phyloP scores from a whole-genome alignment of 2,329 filamentous ascomycete species.

The Fusarium tuaranense region DNA sequence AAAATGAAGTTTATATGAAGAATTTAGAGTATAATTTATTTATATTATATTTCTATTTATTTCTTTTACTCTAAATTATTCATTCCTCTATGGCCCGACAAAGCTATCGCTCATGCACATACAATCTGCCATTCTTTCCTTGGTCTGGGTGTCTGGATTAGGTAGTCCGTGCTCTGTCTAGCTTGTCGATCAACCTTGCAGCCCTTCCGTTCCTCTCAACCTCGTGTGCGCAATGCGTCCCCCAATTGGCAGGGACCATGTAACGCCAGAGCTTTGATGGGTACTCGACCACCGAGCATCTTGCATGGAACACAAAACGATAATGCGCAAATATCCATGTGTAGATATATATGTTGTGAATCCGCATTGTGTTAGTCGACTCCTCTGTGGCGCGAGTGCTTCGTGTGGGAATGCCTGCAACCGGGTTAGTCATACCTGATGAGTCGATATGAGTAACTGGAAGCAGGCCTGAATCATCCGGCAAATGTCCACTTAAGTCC shows the following conservation, averaged over 20 bases:
- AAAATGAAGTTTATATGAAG: too few relatives aligned
- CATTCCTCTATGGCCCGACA: too few relatives aligned
- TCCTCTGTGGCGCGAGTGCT: neutral
- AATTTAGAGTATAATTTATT: too few relatives aligned
- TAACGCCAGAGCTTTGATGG: neutral
- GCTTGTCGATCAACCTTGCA: slow-evolving; percentile 17
- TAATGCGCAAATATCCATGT: neutral
- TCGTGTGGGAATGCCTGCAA: neutral
- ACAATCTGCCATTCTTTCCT: too few relatives aligned
- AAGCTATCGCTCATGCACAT: too few relatives aligned
- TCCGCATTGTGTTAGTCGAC: neutral
- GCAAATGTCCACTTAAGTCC: neutral
- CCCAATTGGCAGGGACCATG: slow-evolving; percentile 20
- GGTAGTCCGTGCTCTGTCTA: slow-evolving; percentile 28
- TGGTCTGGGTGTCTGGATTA: too few relatives aligned
- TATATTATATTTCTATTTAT: too few relatives aligned
- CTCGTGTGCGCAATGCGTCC: slow-evolving; percentile 23
- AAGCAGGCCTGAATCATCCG: slow-evolving; percentile 31
- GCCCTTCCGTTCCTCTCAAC: slow-evolving; percentile 19
- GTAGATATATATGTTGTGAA: neutral
- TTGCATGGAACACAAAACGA: neutral
- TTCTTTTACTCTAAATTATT: too few relatives aligned
- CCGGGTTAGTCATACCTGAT: slow-evolving; percentile 11
- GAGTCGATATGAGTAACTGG: slow-evolving; percentile 19
- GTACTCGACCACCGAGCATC: neutral